Evolutionary conservation across 2,329 filamentous ascomycete genomes (phyloP), one percentile per base, ranked within the genome.

Genomic region (Beauveria asiatica): DNA sequence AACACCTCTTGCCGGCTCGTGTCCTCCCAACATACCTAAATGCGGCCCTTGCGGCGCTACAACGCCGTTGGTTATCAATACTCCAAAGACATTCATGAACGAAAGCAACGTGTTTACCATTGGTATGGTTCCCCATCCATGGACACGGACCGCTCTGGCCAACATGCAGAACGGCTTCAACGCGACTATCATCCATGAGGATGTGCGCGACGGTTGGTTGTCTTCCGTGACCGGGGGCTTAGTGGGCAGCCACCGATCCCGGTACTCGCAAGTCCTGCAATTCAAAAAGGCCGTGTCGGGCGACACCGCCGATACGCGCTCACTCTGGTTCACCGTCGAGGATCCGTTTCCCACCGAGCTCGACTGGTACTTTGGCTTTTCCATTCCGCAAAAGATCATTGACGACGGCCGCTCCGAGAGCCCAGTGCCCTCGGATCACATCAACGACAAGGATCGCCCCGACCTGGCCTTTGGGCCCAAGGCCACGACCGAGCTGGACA

Each of bases 311-410:
- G 75, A 80, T 1, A 78, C 84, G 0, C 85, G 84, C 65, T 86
- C 87, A 0, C 77, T 97, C 21, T 97, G 92, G 92, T 77, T 96
- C 21, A 88, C 87, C 0, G 89, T 90, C n/a, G 83, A 87, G 67
- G 75, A 77, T 48, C 74, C 76, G 17, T 74, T 87, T 8, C 84
- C 87, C 3, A 72, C 81, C n/a, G 88, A 94, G 64, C 77, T 96
- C 2, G 88, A 93, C 69, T 97, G 92, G 91, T 83, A 88, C 65
- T 90, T 97, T 70, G 94, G 93, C 58, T 97, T 97, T 73, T 78
- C 80, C 16, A 80, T 97, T 10, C 90, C 92, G 1, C 78, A 80
- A 51, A 74, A 78, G 21, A 74, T 76, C 11, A 77, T 81, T 4
- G 73, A 79, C 45, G 76, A 79, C 51, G 63, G 67, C 25, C 64